These are phyloP conservation scores for Colletotrichum sp. DNA, from an alignment of 2,329 filamentous ascomycete species.

Conservation along the genomic window DNA sequence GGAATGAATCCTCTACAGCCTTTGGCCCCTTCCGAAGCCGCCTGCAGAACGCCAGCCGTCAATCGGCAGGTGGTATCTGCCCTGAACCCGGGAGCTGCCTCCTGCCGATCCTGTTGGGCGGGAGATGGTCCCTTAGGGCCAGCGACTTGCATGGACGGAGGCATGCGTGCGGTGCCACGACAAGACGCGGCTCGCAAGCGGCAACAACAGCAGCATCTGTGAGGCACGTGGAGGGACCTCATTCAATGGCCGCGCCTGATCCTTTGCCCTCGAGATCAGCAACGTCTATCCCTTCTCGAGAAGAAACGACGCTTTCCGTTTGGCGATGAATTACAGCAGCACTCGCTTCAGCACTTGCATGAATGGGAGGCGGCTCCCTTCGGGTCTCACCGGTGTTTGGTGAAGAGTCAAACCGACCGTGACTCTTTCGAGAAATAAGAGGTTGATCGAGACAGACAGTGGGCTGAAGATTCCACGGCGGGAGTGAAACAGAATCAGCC, in stretches of 20 bases:
- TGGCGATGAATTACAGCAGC: not conserved
- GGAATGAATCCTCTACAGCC: not conserved
- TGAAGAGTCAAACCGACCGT: not conserved
- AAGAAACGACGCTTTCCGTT: not conserved
- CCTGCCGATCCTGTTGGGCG: conserved; percentile 17
- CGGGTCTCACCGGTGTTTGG: conserved; percentile 12
- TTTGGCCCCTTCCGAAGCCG: not conserved
- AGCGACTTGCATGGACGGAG: not conserved
- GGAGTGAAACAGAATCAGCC: conserved; percentile 13
- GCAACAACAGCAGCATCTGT: not conserved
- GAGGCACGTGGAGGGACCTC: conserved; percentile 9
- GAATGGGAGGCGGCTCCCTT: not conserved
- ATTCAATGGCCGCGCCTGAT: not conserved
- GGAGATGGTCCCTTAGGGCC: not conserved
- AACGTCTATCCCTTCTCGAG: not conserved
- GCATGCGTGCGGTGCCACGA: conserved; percentile 20
- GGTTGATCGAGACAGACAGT: not conserved
- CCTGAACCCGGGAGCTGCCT: conserved; percentile 6
- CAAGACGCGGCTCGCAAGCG: conserved; percentile 3
- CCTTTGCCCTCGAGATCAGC: not conserved
- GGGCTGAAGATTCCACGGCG: conserved; percentile 14
- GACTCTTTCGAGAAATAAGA: not conserved
- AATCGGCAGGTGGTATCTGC: not conserved
- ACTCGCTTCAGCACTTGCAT: not conserved
- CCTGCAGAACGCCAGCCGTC: not conserved